Conservation (phyloP, 2,329 filamentous ascomycete genomes). For the Aureobasidium sp. region DNA sequence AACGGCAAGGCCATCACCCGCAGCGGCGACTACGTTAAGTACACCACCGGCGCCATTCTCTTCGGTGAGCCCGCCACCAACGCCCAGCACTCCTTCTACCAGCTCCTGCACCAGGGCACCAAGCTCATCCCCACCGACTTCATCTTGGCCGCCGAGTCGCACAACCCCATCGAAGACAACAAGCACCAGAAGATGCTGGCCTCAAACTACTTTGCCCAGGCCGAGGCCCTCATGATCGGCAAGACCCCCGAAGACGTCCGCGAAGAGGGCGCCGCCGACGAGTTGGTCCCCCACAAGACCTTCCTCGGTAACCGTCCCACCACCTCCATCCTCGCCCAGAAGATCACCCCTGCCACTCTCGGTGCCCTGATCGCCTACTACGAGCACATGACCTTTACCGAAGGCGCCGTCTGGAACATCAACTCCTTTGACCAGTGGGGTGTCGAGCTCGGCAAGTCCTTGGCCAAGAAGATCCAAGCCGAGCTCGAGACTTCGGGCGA, state of each 20-base stretch:
- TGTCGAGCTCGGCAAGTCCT: conserved; percentile 91
- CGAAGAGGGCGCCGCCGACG: conserved; percentile 64
- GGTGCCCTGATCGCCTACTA: conserved; percentile 98
- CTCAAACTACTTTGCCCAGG: conserved; percentile 85
- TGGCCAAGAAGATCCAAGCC: conserved; percentile 63
- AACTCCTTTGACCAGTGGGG: conserved; percentile 99
- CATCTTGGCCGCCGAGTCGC: conserved; percentile 89
- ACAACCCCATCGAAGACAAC: conserved; percentile 90
- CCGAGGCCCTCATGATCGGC: conserved; percentile 84
- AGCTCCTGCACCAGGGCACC: conserved; percentile 96
- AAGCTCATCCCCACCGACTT: conserved; percentile 99
- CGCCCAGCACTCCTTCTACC: conserved; percentile 99
- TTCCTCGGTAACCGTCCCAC: conserved; percentile 97
- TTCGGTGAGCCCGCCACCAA: conserved; percentile 99
- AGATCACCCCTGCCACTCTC: conserved; percentile 89
- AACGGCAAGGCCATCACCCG: conserved; percentile 97
- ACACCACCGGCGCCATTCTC: conserved; percentile 91
- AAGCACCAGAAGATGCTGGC: conserved; percentile 95
- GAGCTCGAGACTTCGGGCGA: conserved; percentile 77
- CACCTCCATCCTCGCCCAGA: conserved; percentile 85
- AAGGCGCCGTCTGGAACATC: conserved; percentile 98
- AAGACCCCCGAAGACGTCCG: conserved; percentile 76
- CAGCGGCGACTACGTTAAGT: conserved; percentile 81
- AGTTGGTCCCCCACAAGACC: conserved; percentile 94
- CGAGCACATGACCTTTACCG: conserved; percentile 95